phyloP scores from a whole-genome alignment of 176 grass and related monocot genomes.

The Raddia guianensis region DNA sequence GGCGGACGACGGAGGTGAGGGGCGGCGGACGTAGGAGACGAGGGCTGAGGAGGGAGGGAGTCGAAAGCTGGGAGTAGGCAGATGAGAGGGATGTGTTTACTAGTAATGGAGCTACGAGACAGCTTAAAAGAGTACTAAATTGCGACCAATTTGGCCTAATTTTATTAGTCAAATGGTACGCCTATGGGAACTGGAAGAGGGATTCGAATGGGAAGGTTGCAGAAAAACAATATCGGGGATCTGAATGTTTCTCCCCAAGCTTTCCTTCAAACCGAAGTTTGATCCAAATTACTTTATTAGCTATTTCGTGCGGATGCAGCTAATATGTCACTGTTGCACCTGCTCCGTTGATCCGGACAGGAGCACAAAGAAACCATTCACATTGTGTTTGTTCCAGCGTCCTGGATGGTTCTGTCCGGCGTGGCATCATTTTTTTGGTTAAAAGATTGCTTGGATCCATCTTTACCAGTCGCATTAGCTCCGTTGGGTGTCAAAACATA shows the following conservation, averaged over 20 bases:
- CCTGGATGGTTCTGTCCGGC: no score
- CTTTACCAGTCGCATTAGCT: no score
- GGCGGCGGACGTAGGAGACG: no score
- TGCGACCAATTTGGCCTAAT: not conserved
- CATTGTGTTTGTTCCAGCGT: no score
- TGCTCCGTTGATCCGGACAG: no score
- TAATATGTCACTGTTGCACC: not conserved
- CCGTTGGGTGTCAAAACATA: no score
- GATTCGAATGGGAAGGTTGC: not conserved
- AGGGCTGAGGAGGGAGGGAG: no score
- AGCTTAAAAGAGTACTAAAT: not conserved
- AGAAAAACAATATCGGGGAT: not conserved
- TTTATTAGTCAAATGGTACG: not conserved
- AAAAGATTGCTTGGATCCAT: no score
- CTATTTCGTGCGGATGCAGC: slow-evolving; percentile 4
- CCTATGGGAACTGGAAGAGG: not conserved
- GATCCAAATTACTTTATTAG: not conserved
- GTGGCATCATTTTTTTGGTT: no score
- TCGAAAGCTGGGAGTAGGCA: not conserved
- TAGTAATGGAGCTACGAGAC: no score
- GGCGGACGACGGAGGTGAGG: no score
- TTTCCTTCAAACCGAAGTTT: not conserved
- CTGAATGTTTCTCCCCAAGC: not conserved
- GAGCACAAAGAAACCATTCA: no score
- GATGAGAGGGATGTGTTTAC: not conserved